phyloP scores from a whole-genome alignment of 352 stramenopile genomes.

The Pythium graminicola region DNA sequence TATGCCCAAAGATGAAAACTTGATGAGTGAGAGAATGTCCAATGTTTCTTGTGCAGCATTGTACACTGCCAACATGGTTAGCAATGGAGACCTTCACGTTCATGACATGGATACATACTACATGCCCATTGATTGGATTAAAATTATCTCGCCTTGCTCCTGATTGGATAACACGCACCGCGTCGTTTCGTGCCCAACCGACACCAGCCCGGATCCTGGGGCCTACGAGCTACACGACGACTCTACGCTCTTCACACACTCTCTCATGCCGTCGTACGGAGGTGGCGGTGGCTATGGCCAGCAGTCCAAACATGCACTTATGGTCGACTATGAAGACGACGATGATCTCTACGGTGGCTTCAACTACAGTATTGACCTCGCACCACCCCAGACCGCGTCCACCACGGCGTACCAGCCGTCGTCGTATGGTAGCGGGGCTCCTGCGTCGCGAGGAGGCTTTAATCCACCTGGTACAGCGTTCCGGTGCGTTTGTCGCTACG shows the following conservation, averaged over 20 bases:
- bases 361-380: slow-evolving; percentile 84
- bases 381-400: slow-evolving; percentile 60
- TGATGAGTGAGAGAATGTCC: too few species aligned
- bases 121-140: too few species aligned
- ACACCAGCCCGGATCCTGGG: neutral
- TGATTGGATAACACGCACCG: neutral
- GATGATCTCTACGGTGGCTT: slow-evolving; percentile 89
- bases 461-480: slow-evolving; percentile 69
- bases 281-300: slow-evolving; percentile 41
- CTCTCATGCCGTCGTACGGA: slow-evolving; percentile 27
- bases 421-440: slow-evolving; percentile 41
- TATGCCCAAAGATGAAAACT: too few species aligned
- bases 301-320: slow-evolving; percentile 42
- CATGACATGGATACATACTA: too few species aligned
- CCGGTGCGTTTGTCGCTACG: slow-evolving; percentile 27
- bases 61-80: too few species aligned
- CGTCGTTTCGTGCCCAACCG: slow-evolving; percentile 5
- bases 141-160: too few species aligned
- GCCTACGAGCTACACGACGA: neutral
- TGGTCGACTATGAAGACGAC: slow-evolving; percentile 74
- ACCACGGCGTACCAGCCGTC: slow-evolving; percentile 49
- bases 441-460: slow-evolving; percentile 48
- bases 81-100: too few species aligned
- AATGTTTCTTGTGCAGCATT: too few species aligned
- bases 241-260: too few species aligned